Conservation (phyloP, 2,329 filamentous ascomycete species). For the Diaporthe aspalathi region DNA sequence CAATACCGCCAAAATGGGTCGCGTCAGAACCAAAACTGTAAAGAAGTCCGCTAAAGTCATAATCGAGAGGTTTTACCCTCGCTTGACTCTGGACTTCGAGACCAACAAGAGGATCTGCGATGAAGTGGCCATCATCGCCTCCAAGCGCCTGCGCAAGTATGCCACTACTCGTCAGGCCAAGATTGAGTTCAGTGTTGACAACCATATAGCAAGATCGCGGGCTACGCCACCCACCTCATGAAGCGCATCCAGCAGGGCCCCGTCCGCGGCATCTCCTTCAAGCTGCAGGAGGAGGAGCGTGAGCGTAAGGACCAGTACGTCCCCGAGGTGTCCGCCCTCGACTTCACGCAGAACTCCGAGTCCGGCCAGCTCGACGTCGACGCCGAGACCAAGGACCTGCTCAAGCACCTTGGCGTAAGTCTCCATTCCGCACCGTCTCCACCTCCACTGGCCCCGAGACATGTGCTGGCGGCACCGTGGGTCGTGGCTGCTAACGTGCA, state of each 20-base stretch:
- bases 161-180: too few relatives aligned
- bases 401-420: conserved; percentile 99
- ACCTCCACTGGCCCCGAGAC: conserved; percentile 48
- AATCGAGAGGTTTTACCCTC: conserved; percentile 98
- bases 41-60: conserved; percentile 96
- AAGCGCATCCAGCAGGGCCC: conserved; percentile 99
- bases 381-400: conserved; percentile 96
- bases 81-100: conserved; percentile 99
- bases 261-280: conserved; percentile 99
- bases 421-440: conserved; percentile 49
- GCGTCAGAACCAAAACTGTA: conserved; percentile 77
- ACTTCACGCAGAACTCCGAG: conserved; percentile 96
- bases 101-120: conserved; percentile 99
- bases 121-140: conserved; percentile 98
- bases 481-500: conserved; percentile 15
- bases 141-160: conserved; percentile 94
- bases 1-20: conserved; percentile 73
- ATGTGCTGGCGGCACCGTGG: conserved; percentile 41
- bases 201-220: conserved; percentile 88
- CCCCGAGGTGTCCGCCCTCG: conserved; percentile 97
- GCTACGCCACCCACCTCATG: conserved; percentile 99
- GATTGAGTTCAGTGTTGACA: too few relatives aligned
- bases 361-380: conserved; percentile 95
- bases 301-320: conserved; percentile 99
- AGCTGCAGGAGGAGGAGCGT: conserved; percentile 99